A percentile compares a stretch with the other conserved stretches of the same genome.
phyloP scores from a whole-genome alignment of 2,329 filamentous ascomycete species.

The Fusarium transvaalense region DNA sequence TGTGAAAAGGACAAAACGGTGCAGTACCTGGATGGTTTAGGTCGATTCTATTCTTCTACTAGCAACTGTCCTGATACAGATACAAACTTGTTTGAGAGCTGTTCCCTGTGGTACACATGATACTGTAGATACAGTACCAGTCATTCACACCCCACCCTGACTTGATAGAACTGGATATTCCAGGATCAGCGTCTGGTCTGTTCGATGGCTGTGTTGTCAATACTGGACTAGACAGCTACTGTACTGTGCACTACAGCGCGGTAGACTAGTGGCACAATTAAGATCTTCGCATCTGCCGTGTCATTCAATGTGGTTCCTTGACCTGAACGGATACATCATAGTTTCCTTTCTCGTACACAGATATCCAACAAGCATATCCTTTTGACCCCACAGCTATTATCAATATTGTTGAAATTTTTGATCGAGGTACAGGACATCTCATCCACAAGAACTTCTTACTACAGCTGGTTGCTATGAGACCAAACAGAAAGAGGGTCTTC shows the following conservation, averaged over 20 bases:
- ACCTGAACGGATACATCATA: constrained; percentile 8
- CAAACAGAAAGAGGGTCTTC: constrained; percentile 16
- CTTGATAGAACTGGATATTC: constrained; percentile 13
- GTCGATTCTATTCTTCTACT: neutral
- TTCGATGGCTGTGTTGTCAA: constrained; percentile 1
- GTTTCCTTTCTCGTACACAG: neutral
- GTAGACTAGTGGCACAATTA: constrained; percentile 5
- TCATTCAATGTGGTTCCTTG: constrained; percentile 14
- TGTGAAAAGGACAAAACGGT: neutral
- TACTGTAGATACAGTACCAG: neutral
- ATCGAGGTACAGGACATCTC: neutral
- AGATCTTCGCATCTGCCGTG: constrained; percentile 32
- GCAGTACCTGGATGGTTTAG: neutral
- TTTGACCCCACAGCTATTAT: neutral
- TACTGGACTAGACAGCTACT: neutral
- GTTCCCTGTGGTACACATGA: neutral
- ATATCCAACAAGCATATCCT: neutral
- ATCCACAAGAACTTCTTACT: neutral
- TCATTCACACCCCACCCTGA: neutral
- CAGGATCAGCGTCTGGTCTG: neutral
- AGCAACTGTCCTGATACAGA: neutral
- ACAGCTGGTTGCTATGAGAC: constrained; percentile 28
- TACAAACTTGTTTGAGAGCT: neutral
- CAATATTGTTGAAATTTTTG: neutral
- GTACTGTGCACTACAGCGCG: neutral